A percentile compares a stretch with the other conserved stretches of the same genome.
Evolutionary conservation across 2,329 filamentous ascomycete genomes (phyloP).

Genomic region (Thermothelomyces thermophilus): DNA sequence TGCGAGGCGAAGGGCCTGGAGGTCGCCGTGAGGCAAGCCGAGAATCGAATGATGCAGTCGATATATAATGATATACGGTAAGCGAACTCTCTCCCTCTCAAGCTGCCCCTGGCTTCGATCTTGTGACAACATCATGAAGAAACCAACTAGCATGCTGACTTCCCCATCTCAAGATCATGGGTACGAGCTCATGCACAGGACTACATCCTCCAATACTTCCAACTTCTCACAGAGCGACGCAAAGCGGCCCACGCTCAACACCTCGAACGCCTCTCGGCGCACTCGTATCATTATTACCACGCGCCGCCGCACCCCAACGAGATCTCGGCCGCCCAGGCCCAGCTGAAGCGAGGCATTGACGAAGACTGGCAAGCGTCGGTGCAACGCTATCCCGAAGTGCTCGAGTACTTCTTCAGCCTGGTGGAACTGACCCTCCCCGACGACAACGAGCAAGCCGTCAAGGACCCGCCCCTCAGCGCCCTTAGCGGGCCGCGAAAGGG

Average conservation of each 20-base stretch:
- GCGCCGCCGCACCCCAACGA: conserved; percentile 54
- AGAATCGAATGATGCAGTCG: conserved; percentile 56
- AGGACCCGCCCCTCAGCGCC: conserved; percentile 53
- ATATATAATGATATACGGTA: conserved; percentile 60
- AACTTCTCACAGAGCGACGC: conserved; percentile 53
- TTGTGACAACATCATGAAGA: no score
- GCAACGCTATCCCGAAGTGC: conserved; percentile 70
- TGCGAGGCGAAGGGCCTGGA: conserved; percentile 62
- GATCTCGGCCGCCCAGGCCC: conserved; percentile 56
- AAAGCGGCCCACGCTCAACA: conserved; percentile 50
- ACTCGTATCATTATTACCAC: conserved; percentile 53
- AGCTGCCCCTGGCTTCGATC: background rate
- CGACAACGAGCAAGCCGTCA: conserved; percentile 54
- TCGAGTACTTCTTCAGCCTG: conserved; percentile 72
- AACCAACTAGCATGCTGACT: conserved; percentile 14
- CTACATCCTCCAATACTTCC: conserved; percentile 61
- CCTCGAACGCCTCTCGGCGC: conserved; percentile 49
- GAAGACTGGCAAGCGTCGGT: conserved; percentile 73
- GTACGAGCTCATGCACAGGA: conserved; percentile 60
- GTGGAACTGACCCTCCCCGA: conserved; percentile 59
- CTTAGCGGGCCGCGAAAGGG: conserved; percentile 44
- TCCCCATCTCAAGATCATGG: conserved; percentile 45
- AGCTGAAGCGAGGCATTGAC: conserved; percentile 67
- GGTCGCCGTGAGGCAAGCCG: conserved; percentile 55
- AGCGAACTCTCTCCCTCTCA: conserved; percentile 19